Conservation (phyloP, 208 protist species). For the Trypanosoma mega region DNA sequence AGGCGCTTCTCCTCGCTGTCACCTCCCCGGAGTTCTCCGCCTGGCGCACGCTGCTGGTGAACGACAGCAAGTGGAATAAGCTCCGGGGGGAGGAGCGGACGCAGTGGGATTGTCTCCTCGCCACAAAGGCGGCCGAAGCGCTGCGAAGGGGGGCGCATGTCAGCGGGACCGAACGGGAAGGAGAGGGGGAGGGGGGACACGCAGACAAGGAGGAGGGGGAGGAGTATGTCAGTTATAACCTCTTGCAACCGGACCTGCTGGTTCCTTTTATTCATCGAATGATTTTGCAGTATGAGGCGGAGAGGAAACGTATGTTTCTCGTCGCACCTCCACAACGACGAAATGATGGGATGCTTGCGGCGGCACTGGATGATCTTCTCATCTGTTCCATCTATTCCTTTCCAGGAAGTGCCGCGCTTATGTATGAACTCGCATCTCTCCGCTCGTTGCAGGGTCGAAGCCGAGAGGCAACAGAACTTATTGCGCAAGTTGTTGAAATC, state of each 20-base stretch:
- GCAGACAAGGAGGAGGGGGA: not conserved
- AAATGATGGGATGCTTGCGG: not conserved
- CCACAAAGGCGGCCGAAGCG: constrained; percentile 1
- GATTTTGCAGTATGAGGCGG: not conserved
- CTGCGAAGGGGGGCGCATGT: constrained; percentile 1
- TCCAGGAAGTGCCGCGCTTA: constrained; percentile 3
- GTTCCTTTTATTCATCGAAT: constrained; percentile 16
- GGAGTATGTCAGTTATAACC: not conserved
- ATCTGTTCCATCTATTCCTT: not conserved
- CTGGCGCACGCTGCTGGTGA: constrained; percentile 17
- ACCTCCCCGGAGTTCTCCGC: constrained; percentile 16
- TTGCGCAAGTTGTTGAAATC: constrained; percentile 6
- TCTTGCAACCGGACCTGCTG: not conserved
- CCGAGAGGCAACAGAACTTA: constrained; percentile 11
- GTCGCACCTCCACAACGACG: too few species aligned
- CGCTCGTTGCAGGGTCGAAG: constrained; percentile 14
- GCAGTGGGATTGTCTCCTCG: constrained; percentile 20
- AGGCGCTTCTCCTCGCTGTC: constrained; percentile 16
- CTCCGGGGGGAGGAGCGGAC: not conserved
- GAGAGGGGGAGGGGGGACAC: not conserved
- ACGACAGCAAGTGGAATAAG: constrained; percentile 15
- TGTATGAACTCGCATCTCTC: constrained; percentile 15
- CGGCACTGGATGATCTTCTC: constrained; percentile 14
- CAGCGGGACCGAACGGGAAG: not conserved
- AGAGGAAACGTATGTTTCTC: not conserved